These are phyloP conservation scores for Flueggea neowawraea DNA, from an alignment of 441 rosid genomes.

Conservation along the genomic window DNA sequence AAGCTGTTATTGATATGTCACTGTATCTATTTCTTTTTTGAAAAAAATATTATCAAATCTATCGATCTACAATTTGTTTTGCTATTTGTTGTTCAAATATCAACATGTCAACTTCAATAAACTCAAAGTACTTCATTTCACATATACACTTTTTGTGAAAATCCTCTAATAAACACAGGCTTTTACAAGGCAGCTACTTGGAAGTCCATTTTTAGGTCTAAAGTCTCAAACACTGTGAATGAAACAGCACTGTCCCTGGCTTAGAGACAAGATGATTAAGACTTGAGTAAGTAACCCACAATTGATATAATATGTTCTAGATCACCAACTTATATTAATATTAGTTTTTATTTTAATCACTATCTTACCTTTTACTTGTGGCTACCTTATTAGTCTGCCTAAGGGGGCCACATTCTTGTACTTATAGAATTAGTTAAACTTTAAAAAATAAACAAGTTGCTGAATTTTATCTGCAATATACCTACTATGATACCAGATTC, in stretches of 20 bases:
- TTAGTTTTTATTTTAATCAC: neutral
- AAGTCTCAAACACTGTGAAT: neutral
- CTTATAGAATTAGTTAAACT: neutral
- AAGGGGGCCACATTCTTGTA: neutral
- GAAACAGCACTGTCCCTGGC: neutral
- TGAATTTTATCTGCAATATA: slow-evolving; percentile 1
- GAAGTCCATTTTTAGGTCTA: too few relatives aligned
- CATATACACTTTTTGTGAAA: too few relatives aligned
- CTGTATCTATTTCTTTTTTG: too few relatives aligned
- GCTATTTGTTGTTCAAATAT: too few relatives aligned
- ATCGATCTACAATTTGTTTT: too few relatives aligned
- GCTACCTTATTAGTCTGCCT: neutral
- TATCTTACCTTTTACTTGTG: neutral
- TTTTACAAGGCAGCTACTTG: too few relatives aligned
- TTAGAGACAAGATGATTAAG: neutral
- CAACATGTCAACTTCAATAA: too few relatives aligned
- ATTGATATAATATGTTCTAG: neutral
- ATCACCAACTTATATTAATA: slow-evolving; percentile 14
- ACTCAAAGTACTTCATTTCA: too few relatives aligned
- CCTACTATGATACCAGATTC: slow-evolving; percentile 18
- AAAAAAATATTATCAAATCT: too few relatives aligned
- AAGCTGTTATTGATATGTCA: too few relatives aligned
- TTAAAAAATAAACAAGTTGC: neutral
- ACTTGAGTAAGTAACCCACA: neutral
- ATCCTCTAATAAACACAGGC: too few relatives aligned